Base-by-base conservation (phyloP, 306 rosid species). In the Purshia tridentata region DNA sequence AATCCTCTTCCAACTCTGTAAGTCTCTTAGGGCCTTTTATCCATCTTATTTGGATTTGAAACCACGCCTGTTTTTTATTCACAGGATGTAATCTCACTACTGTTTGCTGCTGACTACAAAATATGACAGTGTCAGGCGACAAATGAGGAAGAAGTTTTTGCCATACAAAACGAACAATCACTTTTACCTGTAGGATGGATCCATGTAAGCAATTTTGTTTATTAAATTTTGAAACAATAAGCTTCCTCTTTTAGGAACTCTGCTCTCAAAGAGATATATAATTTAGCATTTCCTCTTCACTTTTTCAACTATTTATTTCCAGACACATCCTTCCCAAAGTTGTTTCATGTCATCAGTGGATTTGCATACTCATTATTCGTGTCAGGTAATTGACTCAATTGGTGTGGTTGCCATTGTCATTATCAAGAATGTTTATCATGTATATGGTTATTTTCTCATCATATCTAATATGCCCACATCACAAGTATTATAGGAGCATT, bases 271-370 rank as follows among this genome's bases (percentile, higher is more conserved):
- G 55, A 13, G n/a, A 51, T 51, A 15, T 2, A 51, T 18, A 3
- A 52, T 18, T 42, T 11, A 11, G 60, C 47, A 16, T 64, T 22
- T 67, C 29, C 67, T 76, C 9, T 60, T 72, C 48, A 54, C 42
- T 63, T 14, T 40, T 61, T 46, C 52, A 29, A 65, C 72, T 70
- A 10, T 69, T 44, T 48, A 4, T 66, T 84, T 82, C 53, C 79
- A 90, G 96, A 90, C 98, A 7, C 94, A 92, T 84, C 98, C 92
- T 72, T 85, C 98, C 22, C 96, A 92, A 76, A 86, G 84, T 75
- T 92, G 95, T 84, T 92, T 92, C 88, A 74, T 92, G 92, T 92
- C 96, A 65, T 92, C 98, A 0, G 90, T 92, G 80, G 96, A 92
- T 81, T 80, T 90, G 76, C 96, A 92, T 79, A 92, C 96, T 67